phyloP scores from a whole-genome alignment of 495 filamentous ascomycete species.

The Penicillium subrubescens region DNA sequence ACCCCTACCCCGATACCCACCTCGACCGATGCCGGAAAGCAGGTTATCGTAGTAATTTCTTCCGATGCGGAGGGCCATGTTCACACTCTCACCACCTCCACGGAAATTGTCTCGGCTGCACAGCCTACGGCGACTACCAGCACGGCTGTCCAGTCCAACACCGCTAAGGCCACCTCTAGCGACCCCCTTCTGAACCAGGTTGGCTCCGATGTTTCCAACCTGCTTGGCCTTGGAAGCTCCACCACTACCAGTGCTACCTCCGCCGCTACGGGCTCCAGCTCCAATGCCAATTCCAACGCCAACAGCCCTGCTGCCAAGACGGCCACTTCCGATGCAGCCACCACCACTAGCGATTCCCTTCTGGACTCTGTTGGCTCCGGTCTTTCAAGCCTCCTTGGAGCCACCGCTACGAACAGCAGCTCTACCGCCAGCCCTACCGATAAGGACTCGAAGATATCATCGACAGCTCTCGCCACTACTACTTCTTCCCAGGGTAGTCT shows the following conservation, averaged over 20 bases:
- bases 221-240: not conserved
- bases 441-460: not conserved
- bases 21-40: constrained; percentile 11
- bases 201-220: not conserved
- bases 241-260: not conserved
- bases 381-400: constrained; percentile 1
- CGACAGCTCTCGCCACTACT: not conserved
- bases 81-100: constrained; percentile 18
- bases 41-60: constrained; percentile 29
- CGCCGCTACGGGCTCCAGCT: not conserved
- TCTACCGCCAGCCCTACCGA: not conserved
- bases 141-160: constrained; percentile 10
- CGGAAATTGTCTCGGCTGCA: constrained; percentile 23
- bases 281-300: no score
- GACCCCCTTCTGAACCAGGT: not conserved
- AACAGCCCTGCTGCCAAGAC: not conserved
- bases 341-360: not conserved
- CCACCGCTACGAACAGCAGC: not conserved
- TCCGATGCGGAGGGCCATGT: constrained; percentile 19
- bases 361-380: not conserved
- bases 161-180: not conserved
- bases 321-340: not conserved
- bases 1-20: not conserved
- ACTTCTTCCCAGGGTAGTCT: constrained; percentile 8
- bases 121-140: constrained; percentile 17